phyloP scores from a whole-genome alignment of 345 rosid genomes.

The Kandelia obovata region DNA sequence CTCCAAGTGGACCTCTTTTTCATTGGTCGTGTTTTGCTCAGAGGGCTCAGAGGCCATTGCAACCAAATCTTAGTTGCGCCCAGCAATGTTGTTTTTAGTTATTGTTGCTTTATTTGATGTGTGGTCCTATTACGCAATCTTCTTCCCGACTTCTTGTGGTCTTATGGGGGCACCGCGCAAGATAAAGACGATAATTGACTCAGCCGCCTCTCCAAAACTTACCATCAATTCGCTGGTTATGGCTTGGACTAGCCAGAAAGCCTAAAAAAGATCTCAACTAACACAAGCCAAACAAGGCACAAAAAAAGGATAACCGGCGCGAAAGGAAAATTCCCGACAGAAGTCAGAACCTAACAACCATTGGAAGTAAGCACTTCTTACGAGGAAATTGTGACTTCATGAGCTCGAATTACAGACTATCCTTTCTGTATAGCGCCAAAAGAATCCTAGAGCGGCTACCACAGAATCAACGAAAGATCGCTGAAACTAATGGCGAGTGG shows the following conservation, averaged over 20 bases:
- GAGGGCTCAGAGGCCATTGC: slow-evolving; percentile 76
- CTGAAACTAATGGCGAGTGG: slow-evolving; percentile 5
- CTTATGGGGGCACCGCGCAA: slow-evolving; percentile 1
- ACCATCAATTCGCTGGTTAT: background rate
- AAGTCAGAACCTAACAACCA: too few relatives aligned
- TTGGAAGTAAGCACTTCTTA: too few relatives aligned
- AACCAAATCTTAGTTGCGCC: background rate
- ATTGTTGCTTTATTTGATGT: background rate
- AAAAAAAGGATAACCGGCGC: too few relatives aligned
- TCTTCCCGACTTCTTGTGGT: background rate
- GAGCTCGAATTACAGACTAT: slow-evolving; percentile 37
- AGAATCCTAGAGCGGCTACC: slow-evolving; percentile 41
- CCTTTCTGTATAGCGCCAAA: slow-evolving; percentile 18
- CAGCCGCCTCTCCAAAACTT: background rate
- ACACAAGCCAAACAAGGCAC: too few relatives aligned
- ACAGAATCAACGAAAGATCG: slow-evolving; percentile 13
- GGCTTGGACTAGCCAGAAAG: background rate
- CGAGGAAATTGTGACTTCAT: slow-evolving; percentile 24
- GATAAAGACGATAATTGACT: background rate
- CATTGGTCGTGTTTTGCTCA: slow-evolving; percentile 43
- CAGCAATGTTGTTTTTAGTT: background rate
- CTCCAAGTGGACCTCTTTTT: slow-evolving; percentile 45
- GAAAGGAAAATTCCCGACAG: too few relatives aligned
- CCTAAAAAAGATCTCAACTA: too few relatives aligned
- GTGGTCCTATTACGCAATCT: background rate